Percentiles rank a stretch among this genome's conserved stretches.
Conservation (phyloP, 805 yeast genomes). For the Priceomyces carsonii region DNA sequence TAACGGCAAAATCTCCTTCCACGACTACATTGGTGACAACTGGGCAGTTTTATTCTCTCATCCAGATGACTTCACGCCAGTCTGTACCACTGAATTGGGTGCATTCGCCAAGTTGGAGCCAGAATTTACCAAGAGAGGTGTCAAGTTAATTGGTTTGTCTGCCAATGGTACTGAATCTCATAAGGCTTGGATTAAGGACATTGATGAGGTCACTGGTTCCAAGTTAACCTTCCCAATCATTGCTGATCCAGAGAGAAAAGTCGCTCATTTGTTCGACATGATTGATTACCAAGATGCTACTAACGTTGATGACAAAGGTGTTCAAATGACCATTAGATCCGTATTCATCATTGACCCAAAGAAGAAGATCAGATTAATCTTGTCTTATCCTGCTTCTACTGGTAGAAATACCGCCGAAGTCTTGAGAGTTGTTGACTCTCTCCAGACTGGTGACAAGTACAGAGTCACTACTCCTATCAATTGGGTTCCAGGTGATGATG, state of each 20-base stretch:
- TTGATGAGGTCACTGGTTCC: constrained; percentile 80
- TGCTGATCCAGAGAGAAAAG: constrained; percentile 83
- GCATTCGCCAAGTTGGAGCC: constrained; percentile 89
- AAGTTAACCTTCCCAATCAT: constrained; percentile 85
- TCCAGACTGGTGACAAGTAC: constrained; percentile 80
- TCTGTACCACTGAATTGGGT: constrained; percentile 94
- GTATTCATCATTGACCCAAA: constrained; percentile 89
- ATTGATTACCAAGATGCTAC: constrained; percentile 68
- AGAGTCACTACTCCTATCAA: constrained; percentile 89
- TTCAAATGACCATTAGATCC: constrained; percentile 86
- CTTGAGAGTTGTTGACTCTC: constrained; percentile 83
- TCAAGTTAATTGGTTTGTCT: constrained; percentile 86
- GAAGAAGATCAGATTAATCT: constrained; percentile 82
- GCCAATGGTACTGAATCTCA: constrained; percentile 83
- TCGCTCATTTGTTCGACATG: constrained; percentile 72
- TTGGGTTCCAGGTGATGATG: constrained; percentile 90
- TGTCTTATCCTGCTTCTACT: constrained; percentile 90
- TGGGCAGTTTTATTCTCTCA: constrained; percentile 92
- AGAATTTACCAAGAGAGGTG: constrained; percentile 81
- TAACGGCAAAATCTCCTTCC: constrained; percentile 81
- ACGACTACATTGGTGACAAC: constrained; percentile 78
- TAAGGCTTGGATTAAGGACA: constrained; percentile 85
- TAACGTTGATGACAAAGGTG: constrained; percentile 66
- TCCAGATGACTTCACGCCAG: constrained; percentile 97
- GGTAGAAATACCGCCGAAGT: constrained; percentile 96